A percentile compares a stretch with the other conserved stretches of the same genome.
phyloP scores from a whole-genome alignment of 257 asterid species.

The Nicotiana tomentosiformis region DNA sequence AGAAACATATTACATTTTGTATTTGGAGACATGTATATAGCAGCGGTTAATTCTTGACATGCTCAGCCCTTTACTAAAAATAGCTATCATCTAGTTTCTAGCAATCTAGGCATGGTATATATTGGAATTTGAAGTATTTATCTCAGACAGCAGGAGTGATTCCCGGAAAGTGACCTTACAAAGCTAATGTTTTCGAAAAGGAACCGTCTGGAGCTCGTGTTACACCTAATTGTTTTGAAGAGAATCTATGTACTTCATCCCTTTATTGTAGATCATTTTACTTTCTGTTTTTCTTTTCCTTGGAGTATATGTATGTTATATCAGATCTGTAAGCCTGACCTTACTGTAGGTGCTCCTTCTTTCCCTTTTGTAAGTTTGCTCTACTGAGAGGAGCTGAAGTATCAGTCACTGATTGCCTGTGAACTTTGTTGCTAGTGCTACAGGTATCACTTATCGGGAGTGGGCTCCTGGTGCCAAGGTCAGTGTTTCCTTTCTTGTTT shows the following conservation, averaged over 20 bases:
- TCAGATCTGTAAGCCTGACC: background rate
- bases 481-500: constrained; percentile 23
- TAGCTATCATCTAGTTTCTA: background rate
- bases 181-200: background rate
- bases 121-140: background rate
- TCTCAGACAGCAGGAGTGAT: background rate
- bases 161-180: background rate
- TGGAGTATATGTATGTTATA: background rate
- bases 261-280: background rate
- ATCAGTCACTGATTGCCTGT: constrained; percentile 15
- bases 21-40: too few species aligned
- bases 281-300: background rate
- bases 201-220: background rate
- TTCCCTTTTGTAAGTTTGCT: background rate
- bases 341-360: background rate
- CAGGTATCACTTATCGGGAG: constrained; percentile 94
- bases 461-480: constrained; percentile 99
- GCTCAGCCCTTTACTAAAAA: too few species aligned
- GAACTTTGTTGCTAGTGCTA: constrained; percentile 53
- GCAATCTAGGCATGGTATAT: background rate
- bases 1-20: too few species aligned
- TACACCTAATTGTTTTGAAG: background rate
- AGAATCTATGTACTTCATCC: background rate
- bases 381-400: background rate
- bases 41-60: too few species aligned